Evolutionary conservation across 371 early-diverging fungal species (phyloP).

Genomic region (Mortierella sp.): DNA sequence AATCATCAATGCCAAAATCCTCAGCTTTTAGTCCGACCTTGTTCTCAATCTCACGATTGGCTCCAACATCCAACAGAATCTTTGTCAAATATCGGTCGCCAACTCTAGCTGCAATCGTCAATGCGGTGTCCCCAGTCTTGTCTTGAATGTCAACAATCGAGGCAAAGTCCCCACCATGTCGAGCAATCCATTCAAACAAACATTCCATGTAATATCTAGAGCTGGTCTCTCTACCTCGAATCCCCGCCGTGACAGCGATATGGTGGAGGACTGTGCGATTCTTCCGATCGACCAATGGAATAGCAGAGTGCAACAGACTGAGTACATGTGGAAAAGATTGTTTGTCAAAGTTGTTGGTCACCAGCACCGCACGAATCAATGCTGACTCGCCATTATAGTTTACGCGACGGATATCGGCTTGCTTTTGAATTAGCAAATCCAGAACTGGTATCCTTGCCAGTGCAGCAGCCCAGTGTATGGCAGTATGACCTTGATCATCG

Average conservation of each 20-base stretch:
- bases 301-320: slow-evolving; percentile 73
- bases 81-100: slow-evolving; percentile 77
- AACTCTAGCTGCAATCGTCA: slow-evolving; percentile 87
- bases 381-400: slow-evolving; percentile 87
- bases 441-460: slow-evolving; percentile 79
- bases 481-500: slow-evolving; percentile 87
- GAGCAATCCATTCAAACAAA: slow-evolving; percentile 65
- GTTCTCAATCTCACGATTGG: slow-evolving; percentile 78
- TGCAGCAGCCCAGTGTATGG: slow-evolving; percentile 90
- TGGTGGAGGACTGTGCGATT: slow-evolving; percentile 91
- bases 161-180: slow-evolving; percentile 64
- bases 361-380: slow-evolving; percentile 86
- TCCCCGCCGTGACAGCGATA: slow-evolving; percentile 74
- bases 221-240: slow-evolving; percentile 72
- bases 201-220: slow-evolving; percentile 85
- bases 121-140: slow-evolving; percentile 89
- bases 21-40: slow-evolving; percentile 75
- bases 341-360: slow-evolving; percentile 86
- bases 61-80: slow-evolving; percentile 83
- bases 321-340: slow-evolving; percentile 83
- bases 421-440: slow-evolving; percentile 72
- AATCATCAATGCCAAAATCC: slow-evolving; percentile 67
- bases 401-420: slow-evolving; percentile 70
- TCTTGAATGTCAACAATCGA: slow-evolving; percentile 80
- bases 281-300: slow-evolving; percentile 75